A percentile compares a stretch with the other conserved stretches of the same genome.
These are phyloP conservation scores for Paecilomyces niveus DNA, from an alignment of 2,329 filamentous ascomycete genomes.

Conservation along the genomic window DNA sequence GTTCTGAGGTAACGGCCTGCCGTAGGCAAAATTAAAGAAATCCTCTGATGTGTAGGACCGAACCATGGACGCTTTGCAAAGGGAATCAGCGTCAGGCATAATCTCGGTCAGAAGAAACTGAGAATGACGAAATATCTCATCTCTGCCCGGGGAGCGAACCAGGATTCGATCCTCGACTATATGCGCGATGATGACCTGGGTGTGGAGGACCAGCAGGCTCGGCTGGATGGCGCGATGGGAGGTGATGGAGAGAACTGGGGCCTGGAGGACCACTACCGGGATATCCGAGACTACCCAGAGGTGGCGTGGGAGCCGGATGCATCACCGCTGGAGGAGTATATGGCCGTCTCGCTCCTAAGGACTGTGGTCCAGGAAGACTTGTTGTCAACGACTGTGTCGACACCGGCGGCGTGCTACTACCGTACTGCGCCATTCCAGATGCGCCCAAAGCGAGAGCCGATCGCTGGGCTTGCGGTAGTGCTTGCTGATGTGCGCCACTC, in stretches of 20 bases:
- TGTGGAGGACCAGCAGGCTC: conserved; percentile 13
- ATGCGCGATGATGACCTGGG: conserved; percentile 27
- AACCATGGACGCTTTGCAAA: not conserved
- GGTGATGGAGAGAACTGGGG: conserved; percentile 16
- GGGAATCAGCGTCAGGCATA: not conserved
- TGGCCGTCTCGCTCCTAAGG: conserved; percentile 25
- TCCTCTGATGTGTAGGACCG: not conserved
- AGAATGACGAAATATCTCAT: not conserved
- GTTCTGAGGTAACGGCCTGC: not conserved
- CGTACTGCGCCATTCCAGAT: conserved; percentile 19
- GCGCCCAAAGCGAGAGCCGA: conserved; percentile 22
- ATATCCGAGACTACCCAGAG: conserved; percentile 21
- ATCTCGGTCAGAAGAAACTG: not conserved
- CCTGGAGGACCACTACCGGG: conserved; percentile 14
- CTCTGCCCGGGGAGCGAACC: conserved; percentile 17
- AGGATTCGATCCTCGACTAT: conserved; percentile 28
- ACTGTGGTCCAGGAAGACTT: conserved; percentile 15
- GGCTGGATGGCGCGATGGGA: conserved; percentile 21
- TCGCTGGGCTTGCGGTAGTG: conserved; percentile 18
- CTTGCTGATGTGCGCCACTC: conserved; percentile 27
- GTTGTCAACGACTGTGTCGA: conserved; percentile 20
- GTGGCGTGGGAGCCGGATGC: conserved; percentile 17
- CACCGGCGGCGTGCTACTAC: conserved; percentile 28
- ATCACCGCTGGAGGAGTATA: conserved; percentile 33
- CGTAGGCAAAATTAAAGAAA: not conserved